phyloP scores from a whole-genome alignment of 495 filamentous ascomycete genomes.

The Aspergillus biplanus region DNA sequence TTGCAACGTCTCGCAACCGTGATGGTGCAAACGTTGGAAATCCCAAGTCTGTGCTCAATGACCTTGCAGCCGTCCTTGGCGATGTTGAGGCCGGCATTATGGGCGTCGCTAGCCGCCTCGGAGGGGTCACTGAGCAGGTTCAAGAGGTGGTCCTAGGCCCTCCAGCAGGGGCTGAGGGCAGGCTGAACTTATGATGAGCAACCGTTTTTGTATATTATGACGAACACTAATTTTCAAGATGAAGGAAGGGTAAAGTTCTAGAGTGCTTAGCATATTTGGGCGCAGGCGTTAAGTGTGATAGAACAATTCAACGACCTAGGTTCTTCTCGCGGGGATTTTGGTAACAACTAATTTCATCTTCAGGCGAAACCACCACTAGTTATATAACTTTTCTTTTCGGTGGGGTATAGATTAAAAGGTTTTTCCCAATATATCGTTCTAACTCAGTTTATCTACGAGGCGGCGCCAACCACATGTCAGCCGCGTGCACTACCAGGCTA shows the following conservation, averaged over 20 bases:
- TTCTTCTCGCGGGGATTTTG: background rate
- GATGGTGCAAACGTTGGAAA: conserved; percentile 48
- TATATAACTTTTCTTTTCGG: no score
- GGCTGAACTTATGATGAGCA: conserved; percentile 25
- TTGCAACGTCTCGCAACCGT: conserved; percentile 58
- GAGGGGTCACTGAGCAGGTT: conserved; percentile 67
- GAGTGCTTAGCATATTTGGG: conserved; percentile 8
- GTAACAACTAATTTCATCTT: no score
- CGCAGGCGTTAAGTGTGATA: conserved; percentile 34
- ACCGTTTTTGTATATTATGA: conserved; percentile 25
- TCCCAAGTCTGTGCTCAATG: conserved; percentile 52
- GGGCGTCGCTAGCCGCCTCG: conserved; percentile 73
- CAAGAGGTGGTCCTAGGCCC: conserved; percentile 67
- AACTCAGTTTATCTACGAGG: no score
- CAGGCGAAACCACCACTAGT: no score
- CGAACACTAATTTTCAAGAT: conserved; percentile 16
- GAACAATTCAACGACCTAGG: background rate
- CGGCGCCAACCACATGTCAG: no score
- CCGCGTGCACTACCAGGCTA: no score
- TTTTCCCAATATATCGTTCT: no score
- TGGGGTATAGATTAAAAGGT: no score
- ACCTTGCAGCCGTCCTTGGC: conserved; percentile 68
- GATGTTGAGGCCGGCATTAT: conserved; percentile 82
- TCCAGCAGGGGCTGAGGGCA: conserved; percentile 34
- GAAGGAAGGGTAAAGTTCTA: conserved; percentile 1